Percentiles rank a stretch among this genome's conserved stretches.
Conservation (phyloP, 768 basidiomycete species). For the Lentinula edodes region DNA sequence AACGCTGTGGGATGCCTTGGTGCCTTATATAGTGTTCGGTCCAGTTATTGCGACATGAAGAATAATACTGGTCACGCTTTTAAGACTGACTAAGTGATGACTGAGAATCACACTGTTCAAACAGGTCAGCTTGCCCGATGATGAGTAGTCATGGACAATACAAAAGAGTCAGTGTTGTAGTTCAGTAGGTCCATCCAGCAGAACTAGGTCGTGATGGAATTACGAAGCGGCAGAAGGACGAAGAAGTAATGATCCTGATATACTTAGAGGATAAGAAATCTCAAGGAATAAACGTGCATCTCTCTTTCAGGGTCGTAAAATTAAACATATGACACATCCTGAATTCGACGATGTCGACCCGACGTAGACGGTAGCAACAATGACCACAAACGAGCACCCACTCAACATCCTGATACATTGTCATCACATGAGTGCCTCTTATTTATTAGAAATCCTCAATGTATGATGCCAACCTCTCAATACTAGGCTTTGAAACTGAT, state of each 20-base stretch:
- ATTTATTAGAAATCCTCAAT: no score
- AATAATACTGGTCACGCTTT: not conserved
- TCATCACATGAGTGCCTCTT: no score
- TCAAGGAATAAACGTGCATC: not conserved
- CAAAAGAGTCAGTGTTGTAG: no score
- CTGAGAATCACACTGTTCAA: not conserved
- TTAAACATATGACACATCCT: not conserved
- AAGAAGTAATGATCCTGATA: not conserved
- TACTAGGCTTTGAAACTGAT: no score
- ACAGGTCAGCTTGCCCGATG: not conserved
- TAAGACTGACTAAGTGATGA: not conserved
- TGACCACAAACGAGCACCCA: no score
- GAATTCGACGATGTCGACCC: no score
- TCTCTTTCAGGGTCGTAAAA: not conserved
- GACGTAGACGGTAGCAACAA: no score
- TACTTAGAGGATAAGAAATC: no score
- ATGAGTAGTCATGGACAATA: not conserved
- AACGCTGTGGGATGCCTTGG: not conserved
- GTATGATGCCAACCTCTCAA: no score
- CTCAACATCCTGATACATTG: no score
- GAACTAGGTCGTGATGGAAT: not conserved
- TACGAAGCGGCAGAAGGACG: not conserved
- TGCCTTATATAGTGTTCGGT: not conserved
- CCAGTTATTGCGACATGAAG: not conserved
- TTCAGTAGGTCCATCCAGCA: not conserved